A percentile compares a stretch with the other conserved stretches of the same genome.
Evolutionary conservation across 306 rosid species (phyloP).

Genomic region (Citrullus colocynthis): DNA sequence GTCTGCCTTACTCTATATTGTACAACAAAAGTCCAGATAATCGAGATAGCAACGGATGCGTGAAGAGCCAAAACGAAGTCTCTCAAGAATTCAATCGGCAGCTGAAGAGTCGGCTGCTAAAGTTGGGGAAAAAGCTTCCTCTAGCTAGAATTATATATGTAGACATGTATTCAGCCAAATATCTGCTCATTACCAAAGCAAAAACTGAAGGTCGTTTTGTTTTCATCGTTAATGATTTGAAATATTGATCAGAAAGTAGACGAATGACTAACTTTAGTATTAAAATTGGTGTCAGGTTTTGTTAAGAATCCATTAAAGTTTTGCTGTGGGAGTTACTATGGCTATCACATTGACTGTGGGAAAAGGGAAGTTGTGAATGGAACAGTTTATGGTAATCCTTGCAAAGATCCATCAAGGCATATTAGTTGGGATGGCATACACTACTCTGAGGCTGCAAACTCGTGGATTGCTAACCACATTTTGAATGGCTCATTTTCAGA

Average conservation of each 20-base stretch:
- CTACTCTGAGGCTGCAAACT: conserved; percentile 69
- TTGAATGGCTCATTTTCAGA: conserved; percentile 48
- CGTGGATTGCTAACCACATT: conserved; percentile 38
- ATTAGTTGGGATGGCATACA: conserved; percentile 91
- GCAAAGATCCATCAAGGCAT: conserved; percentile 53
- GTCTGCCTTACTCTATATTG: conserved; percentile 48
- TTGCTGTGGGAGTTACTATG: conserved; percentile 79
- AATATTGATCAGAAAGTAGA: not conserved
- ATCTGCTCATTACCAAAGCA: conserved; percentile 41
- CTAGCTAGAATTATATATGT: conserved; percentile 50
- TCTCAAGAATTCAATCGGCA: conserved; percentile 66
- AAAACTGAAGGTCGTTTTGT: conserved; percentile 34
- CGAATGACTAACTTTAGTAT: not conserved
- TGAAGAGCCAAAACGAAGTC: conserved; percentile 45
- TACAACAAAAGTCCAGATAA: conserved; percentile 32
- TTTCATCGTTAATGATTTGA: not conserved
- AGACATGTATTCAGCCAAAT: conserved; percentile 58
- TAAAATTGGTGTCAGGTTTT: conserved; percentile 45
- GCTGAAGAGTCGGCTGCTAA: conserved; percentile 34
- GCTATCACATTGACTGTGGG: conserved; percentile 55
- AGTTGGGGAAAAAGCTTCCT: conserved; percentile 30
- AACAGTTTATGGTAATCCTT: conserved; percentile 60
- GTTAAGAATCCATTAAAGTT: conserved; percentile 46
- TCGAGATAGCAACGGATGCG: conserved; percentile 55
- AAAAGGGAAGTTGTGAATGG: conserved; percentile 48